These are phyloP conservation scores for Mercurialis annua DNA, from an alignment of 345 rosid genomes.

Conservation along the genomic window DNA sequence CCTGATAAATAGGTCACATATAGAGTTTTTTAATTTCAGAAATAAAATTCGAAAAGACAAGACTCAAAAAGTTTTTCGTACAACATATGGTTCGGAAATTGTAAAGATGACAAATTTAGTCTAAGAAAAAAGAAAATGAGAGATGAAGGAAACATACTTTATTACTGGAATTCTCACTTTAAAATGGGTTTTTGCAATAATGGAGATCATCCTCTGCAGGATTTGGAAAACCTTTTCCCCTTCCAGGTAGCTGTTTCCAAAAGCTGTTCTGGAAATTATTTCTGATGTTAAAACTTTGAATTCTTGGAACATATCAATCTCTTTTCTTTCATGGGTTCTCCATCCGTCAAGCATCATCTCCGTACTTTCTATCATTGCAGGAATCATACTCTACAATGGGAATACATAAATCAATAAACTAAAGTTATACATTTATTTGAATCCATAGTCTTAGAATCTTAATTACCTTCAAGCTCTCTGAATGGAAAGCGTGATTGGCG, in stretches of 20 bases:
- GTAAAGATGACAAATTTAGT: too few species aligned
- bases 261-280: conserved; percentile 55
- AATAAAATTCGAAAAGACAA: too few species aligned
- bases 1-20: too few species aligned
- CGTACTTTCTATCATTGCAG: conserved; percentile 35
- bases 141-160: conserved; percentile 17
- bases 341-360: conserved; percentile 45
- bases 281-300: conserved; percentile 45
- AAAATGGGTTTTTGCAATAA: conserved; percentile 18
- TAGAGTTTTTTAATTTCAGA: too few species aligned
- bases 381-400: conserved; percentile 27
- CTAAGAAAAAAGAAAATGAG: background rate
- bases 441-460: too few species aligned
- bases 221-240: conserved; percentile 37
- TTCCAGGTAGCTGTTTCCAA: conserved; percentile 46
- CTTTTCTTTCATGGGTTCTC: conserved; percentile 31
- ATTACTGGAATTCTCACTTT: conserved; percentile 30
- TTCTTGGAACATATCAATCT: conserved; percentile 42
- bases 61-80: too few species aligned
- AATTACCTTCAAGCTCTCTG: conserved; percentile 40
- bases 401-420: background rate
- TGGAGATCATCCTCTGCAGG: conserved; percentile 19
- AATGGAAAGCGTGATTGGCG: conserved; percentile 47
- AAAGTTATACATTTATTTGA: too few species aligned
- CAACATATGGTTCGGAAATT: too few species aligned